These are phyloP conservation scores for Fusarium decemcellulare DNA, from an alignment of 2,329 filamentous ascomycete species.

Conservation along the genomic window DNA sequence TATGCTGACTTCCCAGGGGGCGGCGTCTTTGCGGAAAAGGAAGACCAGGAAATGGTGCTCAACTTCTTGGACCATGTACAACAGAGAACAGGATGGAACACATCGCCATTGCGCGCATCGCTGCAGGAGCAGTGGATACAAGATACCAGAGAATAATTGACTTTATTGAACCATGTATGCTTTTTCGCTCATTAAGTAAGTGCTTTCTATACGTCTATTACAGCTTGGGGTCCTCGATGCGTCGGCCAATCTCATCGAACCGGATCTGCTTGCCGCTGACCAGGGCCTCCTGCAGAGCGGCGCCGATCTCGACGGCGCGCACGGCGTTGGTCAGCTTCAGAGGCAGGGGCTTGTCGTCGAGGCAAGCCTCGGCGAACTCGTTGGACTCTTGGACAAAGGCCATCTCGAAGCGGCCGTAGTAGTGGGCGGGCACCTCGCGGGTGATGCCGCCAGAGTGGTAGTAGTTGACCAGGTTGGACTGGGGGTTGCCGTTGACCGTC, in stretches of 20 bases:
- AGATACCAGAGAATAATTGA: slow-evolving; percentile 13
- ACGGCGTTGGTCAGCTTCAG: slow-evolving; percentile 42
- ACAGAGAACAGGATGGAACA: slow-evolving; percentile 32
- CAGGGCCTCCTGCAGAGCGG: slow-evolving; percentile 27
- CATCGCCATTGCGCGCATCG: slow-evolving; percentile 19
- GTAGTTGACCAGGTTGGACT: slow-evolving; percentile 27
- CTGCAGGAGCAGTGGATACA: slow-evolving; percentile 28
- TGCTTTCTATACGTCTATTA: neutral
- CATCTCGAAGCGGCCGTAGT: slow-evolving; percentile 29
- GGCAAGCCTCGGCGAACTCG: slow-evolving; percentile 23
- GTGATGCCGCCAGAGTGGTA: slow-evolving; percentile 24
- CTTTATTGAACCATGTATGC: neutral
- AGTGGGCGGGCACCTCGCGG: slow-evolving; percentile 19
- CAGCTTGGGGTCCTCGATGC: slow-evolving; percentile 29
- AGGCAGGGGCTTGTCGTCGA: slow-evolving; percentile 43
- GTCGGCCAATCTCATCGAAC: slow-evolving; percentile 29
- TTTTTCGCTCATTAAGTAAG: slow-evolving; percentile 1
- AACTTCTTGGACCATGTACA: slow-evolving; percentile 31
- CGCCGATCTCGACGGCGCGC: slow-evolving; percentile 23
- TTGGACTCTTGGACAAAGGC: slow-evolving; percentile 27
- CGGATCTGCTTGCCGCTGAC: slow-evolving; percentile 26
- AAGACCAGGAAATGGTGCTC: slow-evolving; percentile 30
- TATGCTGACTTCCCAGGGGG: slow-evolving; percentile 29
- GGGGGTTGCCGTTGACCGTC: slow-evolving; percentile 62
- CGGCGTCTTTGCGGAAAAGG: slow-evolving; percentile 26